phyloP scores from a whole-genome alignment of 441 rosid species.

The Adansonia madagascariensis region DNA sequence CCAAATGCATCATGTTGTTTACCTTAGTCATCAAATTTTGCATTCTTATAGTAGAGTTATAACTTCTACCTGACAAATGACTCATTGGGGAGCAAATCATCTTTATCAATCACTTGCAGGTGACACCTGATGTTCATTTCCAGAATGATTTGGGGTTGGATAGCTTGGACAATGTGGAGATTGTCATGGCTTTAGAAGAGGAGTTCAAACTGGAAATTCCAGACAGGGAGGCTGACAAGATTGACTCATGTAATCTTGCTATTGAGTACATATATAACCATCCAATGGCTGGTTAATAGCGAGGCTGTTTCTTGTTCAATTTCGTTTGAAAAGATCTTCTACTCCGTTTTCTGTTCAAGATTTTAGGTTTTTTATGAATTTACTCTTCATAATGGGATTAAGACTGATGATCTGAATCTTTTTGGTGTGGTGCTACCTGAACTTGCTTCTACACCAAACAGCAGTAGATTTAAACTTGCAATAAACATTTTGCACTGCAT shows the following conservation, averaged over 20 bases:
- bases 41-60: neutral
- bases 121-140: constrained; percentile 79
- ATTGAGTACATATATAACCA: constrained; percentile 81
- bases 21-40: neutral
- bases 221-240: constrained; percentile 88
- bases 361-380: constrained; percentile 30
- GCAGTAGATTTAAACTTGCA: neutral
- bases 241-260: constrained; percentile 77
- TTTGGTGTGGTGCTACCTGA: constrained; percentile 25
- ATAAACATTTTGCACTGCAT: constrained; percentile 16
- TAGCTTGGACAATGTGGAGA: constrained; percentile 93
- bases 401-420: constrained; percentile 44
- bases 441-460: constrained; percentile 18
- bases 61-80: neutral
- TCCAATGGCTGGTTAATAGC: constrained; percentile 73
- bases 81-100: neutral
- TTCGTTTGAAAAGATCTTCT: constrained; percentile 24
- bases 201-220: constrained; percentile 68
- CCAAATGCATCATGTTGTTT: neutral
- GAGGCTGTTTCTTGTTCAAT: constrained; percentile 28
- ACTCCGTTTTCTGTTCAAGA: constrained; percentile 28
- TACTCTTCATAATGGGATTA: constrained; percentile 34
- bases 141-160: constrained; percentile 89
- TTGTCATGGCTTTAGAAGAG: constrained; percentile 67
- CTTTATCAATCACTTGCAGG: constrained; percentile 45